Percentiles rank a stretch among this genome's conserved stretches.
Evolutionary conservation across 2,329 filamentous ascomycete genomes (phyloP).

Genomic region (Diplodia mutila): DNA sequence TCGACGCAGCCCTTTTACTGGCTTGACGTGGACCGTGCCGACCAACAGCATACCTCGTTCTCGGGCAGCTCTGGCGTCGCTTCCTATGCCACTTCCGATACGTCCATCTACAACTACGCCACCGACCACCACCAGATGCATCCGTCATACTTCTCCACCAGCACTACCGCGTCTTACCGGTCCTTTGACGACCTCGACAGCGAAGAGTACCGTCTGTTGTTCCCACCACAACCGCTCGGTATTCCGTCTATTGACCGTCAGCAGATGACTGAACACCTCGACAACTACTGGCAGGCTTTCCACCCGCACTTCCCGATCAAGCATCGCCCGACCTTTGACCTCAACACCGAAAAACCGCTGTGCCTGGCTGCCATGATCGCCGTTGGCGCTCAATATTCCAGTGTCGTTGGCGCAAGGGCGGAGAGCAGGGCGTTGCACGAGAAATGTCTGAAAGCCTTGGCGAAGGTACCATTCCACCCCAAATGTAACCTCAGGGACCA

Average conservation of each 20-base stretch:
- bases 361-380: conserved; percentile 51
- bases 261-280: conserved; percentile 46
- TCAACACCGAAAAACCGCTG: conserved; percentile 45
- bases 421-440: conserved; percentile 48
- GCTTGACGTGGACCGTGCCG: conserved; percentile 24
- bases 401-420: conserved; percentile 38
- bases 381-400: conserved; percentile 47
- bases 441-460: conserved; percentile 46
- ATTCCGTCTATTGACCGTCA: conserved; percentile 26
- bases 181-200: conserved; percentile 42
- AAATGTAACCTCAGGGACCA: not conserved
- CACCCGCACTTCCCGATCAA: conserved; percentile 51
- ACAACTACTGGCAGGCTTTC: conserved; percentile 51
- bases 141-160: conserved; percentile 20
- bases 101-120: conserved; percentile 25
- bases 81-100: conserved; percentile 26
- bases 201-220: conserved; percentile 41
- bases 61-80: conserved; percentile 23
- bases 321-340: conserved; percentile 46
- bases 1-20: conserved; percentile 32
- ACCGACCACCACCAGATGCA: conserved; percentile 21
- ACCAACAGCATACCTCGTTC: conserved; percentile 14
- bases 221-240: conserved; percentile 43
- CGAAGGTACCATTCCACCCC: conserved; percentile 31
- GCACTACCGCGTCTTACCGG: conserved; percentile 32